Evolutionary conservation across 306 rosid genomes (phyloP), one percentile per base, ranked within the genome.

Genomic region (Gillenia trifoliata): DNA sequence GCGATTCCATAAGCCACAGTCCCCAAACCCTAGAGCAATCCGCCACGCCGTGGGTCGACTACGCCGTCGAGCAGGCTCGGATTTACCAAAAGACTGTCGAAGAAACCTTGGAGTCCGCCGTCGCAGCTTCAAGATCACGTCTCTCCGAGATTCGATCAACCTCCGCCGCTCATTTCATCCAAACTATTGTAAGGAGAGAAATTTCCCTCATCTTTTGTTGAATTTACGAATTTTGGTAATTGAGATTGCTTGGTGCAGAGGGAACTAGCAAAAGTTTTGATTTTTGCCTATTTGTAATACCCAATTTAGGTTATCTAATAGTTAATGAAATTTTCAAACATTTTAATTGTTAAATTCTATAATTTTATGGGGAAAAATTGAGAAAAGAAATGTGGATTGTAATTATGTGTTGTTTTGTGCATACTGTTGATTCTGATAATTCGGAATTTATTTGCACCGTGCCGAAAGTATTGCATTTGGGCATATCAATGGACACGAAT

Each of bases 81-180:
- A 54, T 86, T 30, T 91, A 93, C 81, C 88, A 89, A 75, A 82
- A 81, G 73, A 74, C 75, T 62, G 59, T 82, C 47, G 74, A 87
- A 64, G 91, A 87, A 31, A 75, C 89, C 7, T 26, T 89, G 36
- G 89, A 88, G 11, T 87, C 94, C 69, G 72, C 96, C 31, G 20
- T 88, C 29, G 80, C 86, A 77, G 85, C 87, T 56, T 87, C 94
- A 41, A 86, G 82, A 36, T 82, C 87, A 33, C 91, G 91, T 28
- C 73, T 93, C 41, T 88, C 88, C 52, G 88, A 91, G 86, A 88
- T 93, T 74, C 90, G 85, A 11, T 86, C 91, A 62, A 90, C 93
- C 38, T 86, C 97, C 72, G 85, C 89, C 0, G 92, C 88, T 60
- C 91, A 91, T 88, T 77, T 85, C 68, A 71, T 80, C n/a, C 89